A percentile compares a stretch with the other conserved stretches of the same genome.
Evolutionary conservation across 768 basidiomycete genomes (phyloP).

Genomic region (Boletus speciosus): DNA sequence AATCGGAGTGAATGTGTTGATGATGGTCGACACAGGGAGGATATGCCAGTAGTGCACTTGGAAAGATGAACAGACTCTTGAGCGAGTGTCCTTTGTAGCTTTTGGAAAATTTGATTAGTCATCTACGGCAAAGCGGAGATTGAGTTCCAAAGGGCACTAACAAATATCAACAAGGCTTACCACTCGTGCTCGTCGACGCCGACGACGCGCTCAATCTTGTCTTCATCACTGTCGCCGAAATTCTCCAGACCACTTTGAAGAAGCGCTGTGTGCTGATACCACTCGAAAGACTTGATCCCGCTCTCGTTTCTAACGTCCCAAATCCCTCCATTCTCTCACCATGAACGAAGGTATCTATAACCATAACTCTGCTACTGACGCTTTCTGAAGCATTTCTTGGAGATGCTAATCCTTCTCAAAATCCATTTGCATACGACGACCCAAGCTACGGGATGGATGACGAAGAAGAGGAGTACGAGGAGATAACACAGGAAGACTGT

Average conservation of each 20-base stretch:
- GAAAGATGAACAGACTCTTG: conserved; percentile 44
- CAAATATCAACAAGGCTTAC: conserved; percentile 29
- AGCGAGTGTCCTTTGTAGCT: conserved; percentile 28
- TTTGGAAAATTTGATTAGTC: conserved; percentile 13
- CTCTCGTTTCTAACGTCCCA: background rate
- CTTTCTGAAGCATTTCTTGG: conserved; percentile 35
- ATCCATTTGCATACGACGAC: conserved; percentile 55
- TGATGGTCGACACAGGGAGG: conserved; percentile 31
- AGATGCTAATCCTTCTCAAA: conserved; percentile 49
- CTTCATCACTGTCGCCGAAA: conserved; percentile 5
- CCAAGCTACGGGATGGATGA: conserved; percentile 56
- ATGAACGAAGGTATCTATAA: conserved; percentile 33
- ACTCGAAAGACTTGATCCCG: background rate
- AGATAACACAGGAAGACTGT: conserved; percentile 90
- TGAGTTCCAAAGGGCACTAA: conserved; percentile 11
- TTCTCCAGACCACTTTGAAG: background rate
- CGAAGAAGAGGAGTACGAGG: conserved; percentile 55
- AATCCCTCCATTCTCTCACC: background rate
- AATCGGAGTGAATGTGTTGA: background rate
- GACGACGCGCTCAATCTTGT: conserved; percentile 19
- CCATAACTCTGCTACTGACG: conserved; percentile 19
- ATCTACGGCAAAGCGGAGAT: conserved; percentile 12
- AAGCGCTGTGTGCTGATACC: background rate
- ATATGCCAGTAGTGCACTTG: conserved; percentile 53
- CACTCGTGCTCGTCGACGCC: conserved; percentile 17